These are phyloP conservation scores for Casuarina glauca DNA, from an alignment of 306 rosid species.

Conservation along the genomic window DNA sequence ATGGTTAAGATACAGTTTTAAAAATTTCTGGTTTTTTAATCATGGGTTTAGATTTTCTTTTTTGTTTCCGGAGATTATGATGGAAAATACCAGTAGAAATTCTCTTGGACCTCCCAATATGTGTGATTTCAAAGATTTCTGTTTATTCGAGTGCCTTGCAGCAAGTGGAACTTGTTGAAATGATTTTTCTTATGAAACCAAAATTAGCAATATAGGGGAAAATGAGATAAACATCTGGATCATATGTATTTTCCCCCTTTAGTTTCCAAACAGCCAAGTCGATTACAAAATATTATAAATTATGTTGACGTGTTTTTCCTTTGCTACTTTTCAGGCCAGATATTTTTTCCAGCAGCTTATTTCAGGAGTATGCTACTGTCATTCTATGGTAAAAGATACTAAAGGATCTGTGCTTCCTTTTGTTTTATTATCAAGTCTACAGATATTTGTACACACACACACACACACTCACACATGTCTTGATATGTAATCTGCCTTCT, in stretches of 20 bases:
- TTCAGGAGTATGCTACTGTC: constrained; percentile 84
- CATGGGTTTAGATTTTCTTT: background rate
- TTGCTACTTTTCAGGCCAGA: constrained; percentile 59
- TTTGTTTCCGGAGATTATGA: constrained; percentile 22
- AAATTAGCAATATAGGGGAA: background rate
- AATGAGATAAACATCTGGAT: background rate
- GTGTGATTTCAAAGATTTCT: background rate
- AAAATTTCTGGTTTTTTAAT: background rate
- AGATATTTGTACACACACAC: too few relatives aligned
- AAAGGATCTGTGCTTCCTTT: background rate
- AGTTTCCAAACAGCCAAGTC: constrained; percentile 19
- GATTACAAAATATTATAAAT: constrained; percentile 7
- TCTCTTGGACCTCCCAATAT: background rate
- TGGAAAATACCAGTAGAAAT: background rate
- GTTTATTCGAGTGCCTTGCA: background rate
- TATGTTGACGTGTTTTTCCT: constrained; percentile 17
- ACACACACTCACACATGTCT: background rate
- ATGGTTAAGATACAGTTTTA: background rate
- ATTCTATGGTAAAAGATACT: constrained; percentile 56
- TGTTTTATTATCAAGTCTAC: background rate
- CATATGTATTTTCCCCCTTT: background rate
- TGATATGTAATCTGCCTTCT: constrained; percentile 15
- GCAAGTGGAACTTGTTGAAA: background rate
- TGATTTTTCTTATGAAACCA: background rate
- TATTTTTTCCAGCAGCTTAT: constrained; percentile 96